Evolutionary conservation across 768 basidiomycete genomes (phyloP).

Genomic region (Termitomyces sp.): DNA sequence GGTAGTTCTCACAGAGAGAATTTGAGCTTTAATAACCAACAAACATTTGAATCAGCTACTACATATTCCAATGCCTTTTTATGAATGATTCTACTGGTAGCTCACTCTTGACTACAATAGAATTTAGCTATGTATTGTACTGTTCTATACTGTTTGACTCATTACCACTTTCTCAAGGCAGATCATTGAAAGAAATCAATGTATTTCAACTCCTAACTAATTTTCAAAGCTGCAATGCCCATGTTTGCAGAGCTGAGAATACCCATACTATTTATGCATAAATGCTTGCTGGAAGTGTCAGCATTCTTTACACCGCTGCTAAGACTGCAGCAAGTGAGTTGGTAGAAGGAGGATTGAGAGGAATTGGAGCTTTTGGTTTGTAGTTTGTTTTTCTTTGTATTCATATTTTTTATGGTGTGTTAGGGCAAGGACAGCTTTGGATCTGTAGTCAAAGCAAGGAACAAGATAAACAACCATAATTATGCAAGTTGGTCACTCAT

Average conservation of each 20-base stretch:
- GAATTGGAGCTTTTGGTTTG: conserved; percentile 79
- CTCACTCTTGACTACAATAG: too few species aligned
- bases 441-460: conserved; percentile 91
- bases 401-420: neutral
- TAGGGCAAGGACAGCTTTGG: conserved; percentile 90
- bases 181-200: too few species aligned
- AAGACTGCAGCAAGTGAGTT: conserved; percentile 50
- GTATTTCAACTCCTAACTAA: too few species aligned
- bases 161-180: too few species aligned
- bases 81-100: too few species aligned
- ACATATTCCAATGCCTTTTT: too few species aligned
- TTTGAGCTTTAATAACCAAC: too few species aligned
- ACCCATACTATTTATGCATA: conserved; percentile 34
- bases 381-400: neutral
- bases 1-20: too few species aligned
- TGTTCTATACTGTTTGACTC: too few species aligned
- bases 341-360: conserved; percentile 94
- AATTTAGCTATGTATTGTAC: too few species aligned
- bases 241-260: conserved; percentile 39
- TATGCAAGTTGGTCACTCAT: conserved; percentile 59
- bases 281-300: conserved; percentile 62
- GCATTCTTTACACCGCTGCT: conserved; percentile 51
- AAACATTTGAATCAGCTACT: too few species aligned
- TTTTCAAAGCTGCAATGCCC: conserved; percentile 20
- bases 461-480: conserved; percentile 80